Conservation (phyloP, 2,329 filamentous ascomycete genomes). For the Sporothrix luriei region DNA sequence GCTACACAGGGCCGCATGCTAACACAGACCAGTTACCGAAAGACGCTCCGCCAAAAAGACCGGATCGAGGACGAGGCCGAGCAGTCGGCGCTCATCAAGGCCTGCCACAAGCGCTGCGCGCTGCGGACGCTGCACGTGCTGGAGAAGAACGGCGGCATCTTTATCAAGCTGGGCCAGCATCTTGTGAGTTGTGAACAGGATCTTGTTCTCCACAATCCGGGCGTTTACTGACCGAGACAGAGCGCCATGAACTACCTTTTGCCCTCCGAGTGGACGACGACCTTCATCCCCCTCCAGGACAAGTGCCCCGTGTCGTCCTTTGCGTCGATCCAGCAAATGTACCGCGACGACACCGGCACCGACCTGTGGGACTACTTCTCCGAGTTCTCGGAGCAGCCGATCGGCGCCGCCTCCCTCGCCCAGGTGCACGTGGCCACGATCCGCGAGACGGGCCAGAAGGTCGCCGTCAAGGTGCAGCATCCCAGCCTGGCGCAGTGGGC, state of each 20-base stretch:
- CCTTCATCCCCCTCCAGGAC: slow-evolving; percentile 94
- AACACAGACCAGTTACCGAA: slow-evolving; percentile 69
- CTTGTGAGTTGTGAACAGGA: slow-evolving; percentile 54
- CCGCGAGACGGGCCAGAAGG: slow-evolving; percentile 77
- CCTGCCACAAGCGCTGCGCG: slow-evolving; percentile 91
- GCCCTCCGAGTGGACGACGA: slow-evolving; percentile 88
- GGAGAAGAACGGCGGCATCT: slow-evolving; percentile 96
- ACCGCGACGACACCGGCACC: slow-evolving; percentile 76
- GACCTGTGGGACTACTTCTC: slow-evolving; percentile 82
- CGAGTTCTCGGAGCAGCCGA: slow-evolving; percentile 76
- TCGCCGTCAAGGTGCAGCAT: slow-evolving; percentile 97
- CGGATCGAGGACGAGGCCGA: slow-evolving; percentile 64
- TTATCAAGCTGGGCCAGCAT: slow-evolving; percentile 97
- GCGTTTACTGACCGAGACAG: slow-evolving; percentile 45
- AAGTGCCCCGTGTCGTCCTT: slow-evolving; percentile 90
- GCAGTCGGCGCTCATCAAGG: slow-evolving; percentile 68
- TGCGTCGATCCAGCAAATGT: slow-evolving; percentile 85
- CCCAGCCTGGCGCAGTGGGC: slow-evolving; percentile 88
- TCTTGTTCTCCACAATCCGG: neutral
- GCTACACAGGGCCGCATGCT: neutral
- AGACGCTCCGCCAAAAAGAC: slow-evolving; percentile 72
- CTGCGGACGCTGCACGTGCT: slow-evolving; percentile 81
- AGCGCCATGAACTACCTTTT: slow-evolving; percentile 95
- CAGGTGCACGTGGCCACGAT: slow-evolving; percentile 90
- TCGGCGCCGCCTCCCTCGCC: slow-evolving; percentile 89